These are phyloP conservation scores for Boletus rubescentipes DNA, from an alignment of 768 basidiomycete genomes.

Conservation along the genomic window DNA sequence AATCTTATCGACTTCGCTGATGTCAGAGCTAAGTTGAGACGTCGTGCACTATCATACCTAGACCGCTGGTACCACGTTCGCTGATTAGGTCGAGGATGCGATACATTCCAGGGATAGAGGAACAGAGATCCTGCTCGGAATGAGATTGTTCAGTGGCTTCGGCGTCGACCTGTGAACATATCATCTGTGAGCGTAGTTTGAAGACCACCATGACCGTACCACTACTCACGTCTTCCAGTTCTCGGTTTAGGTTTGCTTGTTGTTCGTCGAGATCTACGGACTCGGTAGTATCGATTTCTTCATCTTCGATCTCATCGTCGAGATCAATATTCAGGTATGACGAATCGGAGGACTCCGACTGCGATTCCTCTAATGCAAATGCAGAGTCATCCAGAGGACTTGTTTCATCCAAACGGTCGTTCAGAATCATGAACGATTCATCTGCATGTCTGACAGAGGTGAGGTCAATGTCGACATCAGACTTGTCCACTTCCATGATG, in stretches of 20 bases:
- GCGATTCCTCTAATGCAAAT: slow-evolving; percentile 6
- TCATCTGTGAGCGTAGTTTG: not conserved
- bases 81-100: slow-evolving; percentile 53
- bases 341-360: slow-evolving; percentile 18
- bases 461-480: slow-evolving; percentile 8
- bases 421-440: slow-evolving; percentile 11
- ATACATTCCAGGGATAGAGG: slow-evolving; percentile 45
- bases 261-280: slow-evolving; percentile 16
- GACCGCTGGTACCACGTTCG: slow-evolving; percentile 49
- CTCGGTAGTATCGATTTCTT: slow-evolving; percentile 12
- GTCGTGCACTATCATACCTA: slow-evolving; percentile 38
- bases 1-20: slow-evolving; percentile 54
- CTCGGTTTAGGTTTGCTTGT: not conserved
- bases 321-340: slow-evolving; percentile 22
- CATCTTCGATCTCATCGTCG: slow-evolving; percentile 12
- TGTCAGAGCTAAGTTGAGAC: not conserved
- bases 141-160: slow-evolving; percentile 9
- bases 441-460: slow-evolving; percentile 3
- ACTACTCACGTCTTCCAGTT: slow-evolving; percentile 17
- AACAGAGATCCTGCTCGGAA: slow-evolving; percentile 23
- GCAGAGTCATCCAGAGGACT: not conserved
- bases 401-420: slow-evolving; percentile 1
- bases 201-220: not conserved
- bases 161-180: slow-evolving; percentile 16
- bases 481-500: slow-evolving; percentile 12